These are phyloP conservation scores for Aegilops umbellulata DNA, from an alignment of 176 grass and related monocot species.

Conservation along the genomic window DNA sequence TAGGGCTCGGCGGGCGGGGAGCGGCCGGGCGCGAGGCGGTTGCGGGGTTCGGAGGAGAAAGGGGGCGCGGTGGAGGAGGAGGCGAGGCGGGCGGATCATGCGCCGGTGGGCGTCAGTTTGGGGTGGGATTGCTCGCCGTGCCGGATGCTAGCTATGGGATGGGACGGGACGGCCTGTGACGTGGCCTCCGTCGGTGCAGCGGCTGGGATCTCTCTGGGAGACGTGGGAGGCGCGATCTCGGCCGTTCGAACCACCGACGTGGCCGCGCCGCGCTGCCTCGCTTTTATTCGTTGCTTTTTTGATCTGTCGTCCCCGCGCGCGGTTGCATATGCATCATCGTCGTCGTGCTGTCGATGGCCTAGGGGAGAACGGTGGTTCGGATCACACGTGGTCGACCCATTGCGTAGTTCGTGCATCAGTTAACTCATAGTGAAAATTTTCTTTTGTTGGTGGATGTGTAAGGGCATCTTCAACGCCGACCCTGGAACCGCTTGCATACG, in stretches of 20 bases:
- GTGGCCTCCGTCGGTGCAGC: neutral
- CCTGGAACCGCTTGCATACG: no score
- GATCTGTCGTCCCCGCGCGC: neutral
- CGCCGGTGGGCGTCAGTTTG: constrained; percentile 30
- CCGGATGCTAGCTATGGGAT: neutral
- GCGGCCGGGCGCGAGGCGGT: neutral
- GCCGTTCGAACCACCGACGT: constrained; percentile 11
- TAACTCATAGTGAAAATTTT: no score
- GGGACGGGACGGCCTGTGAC: neutral
- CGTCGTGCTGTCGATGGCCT: no score
- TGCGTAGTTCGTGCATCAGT: no score
- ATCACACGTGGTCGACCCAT: no score
- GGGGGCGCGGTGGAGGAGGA: neutral
- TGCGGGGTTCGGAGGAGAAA: neutral
- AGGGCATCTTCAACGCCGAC: no score
- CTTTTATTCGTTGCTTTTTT: neutral
- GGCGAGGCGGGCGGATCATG: constrained; percentile 42
- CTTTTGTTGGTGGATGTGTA: no score
- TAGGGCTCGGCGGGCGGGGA: neutral
- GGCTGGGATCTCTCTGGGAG: neutral
- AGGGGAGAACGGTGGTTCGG: no score
- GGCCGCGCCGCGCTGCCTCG: neutral
- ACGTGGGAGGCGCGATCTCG: neutral
- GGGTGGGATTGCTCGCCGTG: neutral
- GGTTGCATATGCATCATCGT: neutral